A percentile compares a stretch with the other conserved stretches of the same genome.
Evolutionary conservation across 202 grass and related monocot genomes (phyloP).

Genomic region (Alloteropsis angusta): DNA sequence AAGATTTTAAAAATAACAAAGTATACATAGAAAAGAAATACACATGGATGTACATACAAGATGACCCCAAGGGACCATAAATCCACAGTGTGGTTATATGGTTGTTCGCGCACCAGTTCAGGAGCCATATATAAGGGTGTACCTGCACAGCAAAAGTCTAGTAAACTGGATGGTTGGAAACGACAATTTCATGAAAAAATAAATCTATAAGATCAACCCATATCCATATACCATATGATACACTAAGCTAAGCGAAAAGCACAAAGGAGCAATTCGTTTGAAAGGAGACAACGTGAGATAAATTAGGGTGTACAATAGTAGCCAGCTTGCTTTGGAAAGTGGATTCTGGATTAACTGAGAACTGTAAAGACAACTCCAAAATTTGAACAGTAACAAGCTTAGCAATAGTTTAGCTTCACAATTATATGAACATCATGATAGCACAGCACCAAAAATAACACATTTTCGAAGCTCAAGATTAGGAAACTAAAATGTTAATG

Average conservation of each 20-base stretch:
- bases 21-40: neutral
- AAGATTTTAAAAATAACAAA: neutral
- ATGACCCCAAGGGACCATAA: slow-evolving; percentile 92
- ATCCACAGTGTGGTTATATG: slow-evolving; percentile 90
- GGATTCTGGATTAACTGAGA: neutral
- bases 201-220: neutral
- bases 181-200: neutral
- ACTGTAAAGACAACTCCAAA: neutral
- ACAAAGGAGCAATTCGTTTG: neutral
- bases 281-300: neutral
- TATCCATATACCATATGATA: neutral
- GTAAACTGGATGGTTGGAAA: neutral
- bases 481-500: neutral
- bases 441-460: neutral
- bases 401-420: neutral
- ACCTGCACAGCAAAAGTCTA: slow-evolving; percentile 37
- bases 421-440: neutral
- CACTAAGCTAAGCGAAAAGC: neutral
- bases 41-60: slow-evolving; percentile 43
- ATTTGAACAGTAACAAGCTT: neutral
- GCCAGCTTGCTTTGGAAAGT: neutral
- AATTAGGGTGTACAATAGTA: neutral
- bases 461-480: neutral
- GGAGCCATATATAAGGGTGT: slow-evolving; percentile 98
- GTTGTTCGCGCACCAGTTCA: slow-evolving; percentile 80